Conservation (phyloP, 441 rosid genomes). For the Cnidoscolus chayamansa region DNA sequence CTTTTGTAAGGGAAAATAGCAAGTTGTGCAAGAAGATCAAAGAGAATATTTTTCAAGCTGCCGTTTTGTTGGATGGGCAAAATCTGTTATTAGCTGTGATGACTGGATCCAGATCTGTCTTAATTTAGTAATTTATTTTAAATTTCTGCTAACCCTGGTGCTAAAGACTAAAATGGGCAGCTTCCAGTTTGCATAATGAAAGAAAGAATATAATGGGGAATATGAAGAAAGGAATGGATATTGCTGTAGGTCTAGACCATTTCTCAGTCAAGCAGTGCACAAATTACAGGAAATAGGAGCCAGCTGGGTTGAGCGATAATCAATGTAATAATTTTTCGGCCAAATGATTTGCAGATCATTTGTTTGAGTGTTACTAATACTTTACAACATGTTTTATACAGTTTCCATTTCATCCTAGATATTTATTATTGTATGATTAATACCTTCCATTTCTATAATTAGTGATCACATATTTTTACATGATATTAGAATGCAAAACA, state of each 20-base stretch:
- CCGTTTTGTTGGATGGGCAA: constrained; percentile 16
- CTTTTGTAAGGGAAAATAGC: constrained; percentile 20
- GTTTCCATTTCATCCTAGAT: not conserved
- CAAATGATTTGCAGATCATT: not conserved
- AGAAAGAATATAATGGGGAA: not conserved
- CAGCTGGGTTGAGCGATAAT: not conserved
- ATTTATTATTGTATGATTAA: not conserved
- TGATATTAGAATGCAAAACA: not conserved
- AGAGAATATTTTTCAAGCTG: constrained; percentile 20
- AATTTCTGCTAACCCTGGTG: constrained; percentile 4
- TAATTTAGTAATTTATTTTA: constrained; percentile 13
- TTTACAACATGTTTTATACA: not conserved
- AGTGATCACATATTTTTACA: not conserved
- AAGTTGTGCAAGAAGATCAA: constrained; percentile 20
- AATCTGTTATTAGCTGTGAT: constrained; percentile 21
- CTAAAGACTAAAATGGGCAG: not conserved
- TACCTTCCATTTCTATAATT: not conserved
- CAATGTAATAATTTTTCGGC: not conserved
- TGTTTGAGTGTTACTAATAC: not conserved
- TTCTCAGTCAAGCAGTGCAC: not conserved
- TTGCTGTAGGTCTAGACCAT: not conserved
- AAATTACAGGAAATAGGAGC: not conserved
- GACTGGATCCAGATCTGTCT: constrained; percentile 23
- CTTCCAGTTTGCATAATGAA: not conserved
- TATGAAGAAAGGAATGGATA: not conserved